Evolutionary conservation across 2,329 filamentous ascomycete species (phyloP).

Genomic region (Alternaria sp.): DNA sequence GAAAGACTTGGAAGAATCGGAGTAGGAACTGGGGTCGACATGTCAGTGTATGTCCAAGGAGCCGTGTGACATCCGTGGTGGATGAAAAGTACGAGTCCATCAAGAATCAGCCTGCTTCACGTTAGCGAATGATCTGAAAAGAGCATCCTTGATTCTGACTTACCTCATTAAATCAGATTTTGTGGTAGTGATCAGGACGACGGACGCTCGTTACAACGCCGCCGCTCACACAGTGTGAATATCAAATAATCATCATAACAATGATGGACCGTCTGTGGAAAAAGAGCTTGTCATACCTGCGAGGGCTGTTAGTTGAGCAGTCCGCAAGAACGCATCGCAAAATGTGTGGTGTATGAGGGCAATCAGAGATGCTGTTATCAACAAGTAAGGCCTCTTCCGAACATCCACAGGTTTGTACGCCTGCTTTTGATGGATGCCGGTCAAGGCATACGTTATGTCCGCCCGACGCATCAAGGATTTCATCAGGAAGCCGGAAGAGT

Average conservation of each 20-base stretch:
- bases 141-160: constrained; percentile 19
- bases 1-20: not conserved
- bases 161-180: constrained; percentile 78
- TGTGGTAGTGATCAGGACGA: constrained; percentile 67
- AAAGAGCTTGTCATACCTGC: constrained; percentile 44
- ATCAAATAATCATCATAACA: constrained; percentile 69
- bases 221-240: constrained; percentile 76
- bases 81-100: constrained; percentile 42
- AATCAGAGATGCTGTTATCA: constrained; percentile 75
- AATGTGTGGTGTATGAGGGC: constrained; percentile 26
- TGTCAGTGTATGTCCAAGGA: constrained; percentile 35
- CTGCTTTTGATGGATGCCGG: constrained; percentile 62
- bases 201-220: constrained; percentile 57
- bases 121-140: constrained; percentile 32
- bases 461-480: constrained; percentile 74
- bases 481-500: constrained; percentile 57
- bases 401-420: constrained; percentile 72
- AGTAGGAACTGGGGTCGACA: constrained; percentile 17
- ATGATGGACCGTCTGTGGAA: constrained; percentile 55
- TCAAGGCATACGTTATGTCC: constrained; percentile 67
- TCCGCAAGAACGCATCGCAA: constrained; percentile 10
- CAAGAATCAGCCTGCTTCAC: constrained; percentile 47
- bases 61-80: constrained; percentile 18
- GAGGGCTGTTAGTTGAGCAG: constrained; percentile 31
- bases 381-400: constrained; percentile 66